Evolutionary conservation across 2,329 filamentous ascomycete species (phyloP).

Genomic region (Ophiostoma piceae): DNA sequence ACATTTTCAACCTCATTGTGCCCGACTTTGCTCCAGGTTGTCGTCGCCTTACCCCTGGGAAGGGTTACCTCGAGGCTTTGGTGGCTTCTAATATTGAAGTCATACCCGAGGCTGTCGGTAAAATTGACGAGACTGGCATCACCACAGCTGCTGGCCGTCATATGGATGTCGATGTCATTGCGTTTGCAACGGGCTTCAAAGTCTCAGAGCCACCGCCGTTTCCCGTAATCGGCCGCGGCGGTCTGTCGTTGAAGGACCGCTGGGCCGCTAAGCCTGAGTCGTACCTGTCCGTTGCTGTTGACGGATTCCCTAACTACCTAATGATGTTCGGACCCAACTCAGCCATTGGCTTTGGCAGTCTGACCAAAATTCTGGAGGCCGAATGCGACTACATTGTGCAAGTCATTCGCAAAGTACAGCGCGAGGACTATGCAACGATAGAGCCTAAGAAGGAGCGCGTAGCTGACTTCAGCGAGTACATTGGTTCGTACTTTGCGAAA

Average conservation of each 20-base stretch:
- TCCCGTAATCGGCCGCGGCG: slow-evolving; percentile 38
- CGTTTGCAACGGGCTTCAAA: slow-evolving; percentile 46
- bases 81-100: slow-evolving; percentile 40
- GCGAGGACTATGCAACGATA: slow-evolving; percentile 43
- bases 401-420: slow-evolving; percentile 45
- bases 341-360: slow-evolving; percentile 43
- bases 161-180: slow-evolving; percentile 40
- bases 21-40: slow-evolving; percentile 43
- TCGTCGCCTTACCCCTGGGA: slow-evolving; percentile 43
- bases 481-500: slow-evolving; percentile 41
- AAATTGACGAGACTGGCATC: slow-evolving; percentile 37
- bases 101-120: slow-evolving; percentile 34
- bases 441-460: slow-evolving; percentile 42
- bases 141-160: slow-evolving; percentile 26
- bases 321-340: slow-evolving; percentile 47
- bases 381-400: slow-evolving; percentile 46
- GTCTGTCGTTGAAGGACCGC: slow-evolving; percentile 36
- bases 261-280: slow-evolving; percentile 39
- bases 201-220: slow-evolving; percentile 40
- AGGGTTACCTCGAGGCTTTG: slow-evolving; percentile 44
- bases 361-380: slow-evolving; percentile 45
- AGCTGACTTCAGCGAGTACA: slow-evolving; percentile 44
- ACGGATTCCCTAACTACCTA: slow-evolving; percentile 47
- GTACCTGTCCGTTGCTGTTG: slow-evolving; percentile 44
- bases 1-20: slow-evolving; percentile 40